Conservation (phyloP, 148 eudicot genomes). For the Chenopodium suecicum region DNA sequence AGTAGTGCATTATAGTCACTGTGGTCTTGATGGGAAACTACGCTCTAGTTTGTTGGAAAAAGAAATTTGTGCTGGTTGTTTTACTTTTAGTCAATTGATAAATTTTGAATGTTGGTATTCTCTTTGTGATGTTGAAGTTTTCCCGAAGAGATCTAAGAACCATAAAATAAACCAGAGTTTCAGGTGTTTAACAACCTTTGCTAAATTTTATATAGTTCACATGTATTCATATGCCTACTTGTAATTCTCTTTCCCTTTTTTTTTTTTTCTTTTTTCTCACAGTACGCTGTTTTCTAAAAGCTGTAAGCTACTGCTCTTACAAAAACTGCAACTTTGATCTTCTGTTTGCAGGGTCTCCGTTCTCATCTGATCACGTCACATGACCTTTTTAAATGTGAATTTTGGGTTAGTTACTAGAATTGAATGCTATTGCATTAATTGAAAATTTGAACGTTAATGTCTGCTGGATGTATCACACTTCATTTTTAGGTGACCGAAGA, state of each 20-base stretch:
- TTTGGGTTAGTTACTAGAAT: constrained; percentile 67
- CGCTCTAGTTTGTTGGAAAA: background rate
- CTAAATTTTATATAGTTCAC: background rate
- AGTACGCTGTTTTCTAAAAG: background rate
- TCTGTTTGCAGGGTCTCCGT: constrained; percentile 66
- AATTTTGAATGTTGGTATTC: background rate
- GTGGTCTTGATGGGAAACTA: background rate
- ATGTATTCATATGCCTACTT: background rate
- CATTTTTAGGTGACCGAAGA: constrained; percentile 59
- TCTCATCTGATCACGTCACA: constrained; percentile 71
- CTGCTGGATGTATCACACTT: constrained; percentile 17
- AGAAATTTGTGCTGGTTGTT: background rate
- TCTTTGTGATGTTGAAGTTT: background rate
- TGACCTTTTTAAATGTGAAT: constrained; percentile 87
- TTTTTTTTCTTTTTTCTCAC: background rate
- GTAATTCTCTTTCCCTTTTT: background rate
- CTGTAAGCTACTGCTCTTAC: background rate
- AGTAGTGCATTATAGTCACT: background rate
- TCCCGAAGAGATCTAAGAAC: background rate
- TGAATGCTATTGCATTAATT: constrained; percentile 9
- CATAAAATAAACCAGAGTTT: background rate
- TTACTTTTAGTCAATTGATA: background rate
- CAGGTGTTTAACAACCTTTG: background rate
- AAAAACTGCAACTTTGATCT: constrained; percentile 11
- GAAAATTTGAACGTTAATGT: background rate